phyloP scores from a whole-genome alignment of 139 green algal genomes.

The Coelastrella sp. region DNA sequence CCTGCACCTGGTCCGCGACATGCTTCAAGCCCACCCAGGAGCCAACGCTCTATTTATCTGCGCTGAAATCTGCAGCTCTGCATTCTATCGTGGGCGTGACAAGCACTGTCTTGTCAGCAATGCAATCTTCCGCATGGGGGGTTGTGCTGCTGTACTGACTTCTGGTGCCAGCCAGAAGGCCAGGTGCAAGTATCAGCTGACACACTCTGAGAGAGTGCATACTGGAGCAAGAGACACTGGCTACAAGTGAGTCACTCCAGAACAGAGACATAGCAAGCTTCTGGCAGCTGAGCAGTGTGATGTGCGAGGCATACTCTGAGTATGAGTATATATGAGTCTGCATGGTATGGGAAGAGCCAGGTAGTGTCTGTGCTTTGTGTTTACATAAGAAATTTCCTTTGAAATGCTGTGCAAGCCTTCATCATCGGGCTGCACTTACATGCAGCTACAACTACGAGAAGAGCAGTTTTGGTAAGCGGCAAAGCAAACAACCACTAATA shows the following conservation, averaged over 20 bases:
- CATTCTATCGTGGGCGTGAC: constrained; percentile 61
- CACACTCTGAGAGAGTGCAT: constrained; percentile 77
- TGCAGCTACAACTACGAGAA: too few species aligned
- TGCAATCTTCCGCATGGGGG: constrained; percentile 69
- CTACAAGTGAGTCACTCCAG: constrained; percentile 25
- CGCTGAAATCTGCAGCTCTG: constrained; percentile 53
- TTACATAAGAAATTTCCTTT: too few species aligned
- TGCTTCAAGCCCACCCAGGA: constrained; percentile 59
- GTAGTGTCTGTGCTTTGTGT: too few species aligned
- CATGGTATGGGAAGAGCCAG: too few species aligned
- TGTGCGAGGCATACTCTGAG: neutral
- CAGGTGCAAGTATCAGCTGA: constrained; percentile 82
- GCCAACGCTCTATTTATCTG: constrained; percentile 49
- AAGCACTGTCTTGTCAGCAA: constrained; percentile 63
- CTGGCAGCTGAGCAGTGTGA: neutral
- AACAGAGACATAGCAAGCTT: too few species aligned
- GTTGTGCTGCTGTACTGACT: constrained; percentile 69
- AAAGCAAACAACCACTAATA: too few species aligned
- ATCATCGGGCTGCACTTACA: too few species aligned
- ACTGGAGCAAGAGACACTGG: constrained; percentile 57
- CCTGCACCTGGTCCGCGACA: constrained; percentile 69
- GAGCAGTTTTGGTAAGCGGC: too few species aligned
- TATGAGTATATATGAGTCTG: too few species aligned
- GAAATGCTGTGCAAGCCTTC: too few species aligned
- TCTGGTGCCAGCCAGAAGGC: constrained; percentile 64